phyloP scores from a whole-genome alignment of 495 filamentous ascomycete species.

The Chaetomium cochliodes region DNA sequence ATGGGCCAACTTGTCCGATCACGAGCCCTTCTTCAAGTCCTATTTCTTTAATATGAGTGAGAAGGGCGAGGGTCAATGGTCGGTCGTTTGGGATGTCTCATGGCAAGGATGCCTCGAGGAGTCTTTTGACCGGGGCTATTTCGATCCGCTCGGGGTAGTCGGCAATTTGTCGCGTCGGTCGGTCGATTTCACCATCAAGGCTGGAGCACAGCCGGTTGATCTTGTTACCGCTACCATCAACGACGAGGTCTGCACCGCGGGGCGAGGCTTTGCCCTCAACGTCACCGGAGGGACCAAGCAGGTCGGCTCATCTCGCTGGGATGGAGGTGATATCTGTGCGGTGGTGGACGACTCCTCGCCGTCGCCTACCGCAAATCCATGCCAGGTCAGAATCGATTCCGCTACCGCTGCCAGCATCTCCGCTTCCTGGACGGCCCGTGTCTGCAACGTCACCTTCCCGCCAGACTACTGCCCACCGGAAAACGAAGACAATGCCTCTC shows the following conservation, averaged over 20 bases:
- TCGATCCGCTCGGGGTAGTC: background rate
- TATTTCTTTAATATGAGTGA: too few relatives aligned
- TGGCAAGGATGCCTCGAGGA: slow-evolving; percentile 22
- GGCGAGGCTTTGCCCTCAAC: background rate
- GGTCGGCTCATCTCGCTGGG: too few relatives aligned
- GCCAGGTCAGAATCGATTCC: slow-evolving; percentile 15
- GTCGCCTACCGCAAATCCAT: slow-evolving; percentile 10
- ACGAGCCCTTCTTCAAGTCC: slow-evolving; percentile 35
- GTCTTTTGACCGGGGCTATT: too few relatives aligned
- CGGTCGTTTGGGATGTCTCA: slow-evolving; percentile 28
- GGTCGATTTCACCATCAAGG: slow-evolving; percentile 27
- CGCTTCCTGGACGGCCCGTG: background rate
- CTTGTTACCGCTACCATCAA: slow-evolving; percentile 35
- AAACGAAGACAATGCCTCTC: background rate
- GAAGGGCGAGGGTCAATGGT: slow-evolving; percentile 21
- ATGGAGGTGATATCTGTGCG: background rate
- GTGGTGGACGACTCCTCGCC: background rate
- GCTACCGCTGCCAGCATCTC: slow-evolving; percentile 21
- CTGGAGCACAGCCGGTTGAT: slow-evolving; percentile 28
- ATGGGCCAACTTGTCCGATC: slow-evolving; percentile 24
- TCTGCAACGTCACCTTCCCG: background rate
- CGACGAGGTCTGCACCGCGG: background rate
- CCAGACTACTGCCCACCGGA: slow-evolving; percentile 8
- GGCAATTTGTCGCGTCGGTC: background rate
- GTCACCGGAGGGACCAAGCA: background rate